phyloP scores from a whole-genome alignment of 768 basidiomycete genomes.

The Mrakia blollopis region DNA sequence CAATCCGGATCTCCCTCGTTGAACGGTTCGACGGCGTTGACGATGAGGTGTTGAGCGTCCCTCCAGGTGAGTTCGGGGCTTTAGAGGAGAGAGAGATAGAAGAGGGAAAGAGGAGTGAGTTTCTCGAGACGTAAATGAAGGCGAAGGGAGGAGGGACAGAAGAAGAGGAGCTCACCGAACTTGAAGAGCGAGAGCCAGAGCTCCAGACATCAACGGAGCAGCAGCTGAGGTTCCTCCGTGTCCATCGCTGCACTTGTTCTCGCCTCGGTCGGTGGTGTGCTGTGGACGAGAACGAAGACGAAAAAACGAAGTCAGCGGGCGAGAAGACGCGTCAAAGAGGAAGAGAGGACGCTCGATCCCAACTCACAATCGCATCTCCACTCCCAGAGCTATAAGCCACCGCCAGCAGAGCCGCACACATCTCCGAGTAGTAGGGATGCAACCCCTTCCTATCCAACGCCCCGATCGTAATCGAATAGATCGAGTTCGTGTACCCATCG shows the following conservation, averaged over 20 bases:
- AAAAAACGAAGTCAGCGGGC: neutral
- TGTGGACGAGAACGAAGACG: constrained; percentile 40
- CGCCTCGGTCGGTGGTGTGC: constrained; percentile 92
- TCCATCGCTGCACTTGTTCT: constrained; percentile 67
- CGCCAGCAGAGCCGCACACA: constrained; percentile 95
- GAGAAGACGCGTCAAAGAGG: neutral
- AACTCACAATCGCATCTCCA: constrained; percentile 82
- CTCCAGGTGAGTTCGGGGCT: constrained; percentile 96
- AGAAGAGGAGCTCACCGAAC: constrained; percentile 57
- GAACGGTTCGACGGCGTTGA: constrained; percentile 68
- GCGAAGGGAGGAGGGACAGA: neutral
- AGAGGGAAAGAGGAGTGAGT: constrained; percentile 9
- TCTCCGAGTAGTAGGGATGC: constrained; percentile 94
- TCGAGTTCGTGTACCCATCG: constrained; percentile 97
- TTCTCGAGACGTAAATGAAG: neutral
- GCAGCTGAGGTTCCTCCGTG: constrained; percentile 98
- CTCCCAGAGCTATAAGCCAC: constrained; percentile 94
- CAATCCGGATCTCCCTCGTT: constrained; percentile 87
- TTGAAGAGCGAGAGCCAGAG: constrained; percentile 83
- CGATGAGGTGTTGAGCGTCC: constrained; percentile 84
- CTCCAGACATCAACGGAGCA: constrained; percentile 91
- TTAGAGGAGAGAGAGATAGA: neutral
- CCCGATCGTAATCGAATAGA: constrained; percentile 93
- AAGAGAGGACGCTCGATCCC: too few species aligned
- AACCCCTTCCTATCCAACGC: constrained; percentile 87